phyloP scores from a whole-genome alignment of 2,329 filamentous ascomycete genomes.

The Diaporthe sp. region DNA sequence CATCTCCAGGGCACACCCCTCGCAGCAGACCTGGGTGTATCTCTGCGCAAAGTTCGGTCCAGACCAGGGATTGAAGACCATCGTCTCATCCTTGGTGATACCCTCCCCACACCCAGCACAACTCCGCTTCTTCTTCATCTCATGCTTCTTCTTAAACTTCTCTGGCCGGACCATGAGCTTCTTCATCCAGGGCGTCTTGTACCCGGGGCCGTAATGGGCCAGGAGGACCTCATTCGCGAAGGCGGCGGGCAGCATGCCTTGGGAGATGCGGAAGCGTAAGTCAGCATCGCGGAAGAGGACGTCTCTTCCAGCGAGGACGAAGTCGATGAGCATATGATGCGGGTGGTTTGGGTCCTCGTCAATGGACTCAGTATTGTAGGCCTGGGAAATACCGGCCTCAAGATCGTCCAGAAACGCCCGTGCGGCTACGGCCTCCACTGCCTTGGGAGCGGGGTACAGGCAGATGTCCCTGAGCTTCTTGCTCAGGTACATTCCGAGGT shows the following conservation, averaged over 20 bases:
- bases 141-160: accelerated
- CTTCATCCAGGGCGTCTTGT: constrained; percentile 28
- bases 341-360: background rate
- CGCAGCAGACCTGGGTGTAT: constrained; percentile 20
- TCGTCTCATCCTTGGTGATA: background rate
- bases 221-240: background rate
- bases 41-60: background rate
- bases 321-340: constrained; percentile 31
- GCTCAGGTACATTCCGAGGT: constrained; percentile 7
- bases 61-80: constrained; percentile 11
- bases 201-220: background rate
- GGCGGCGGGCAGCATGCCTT: background rate
- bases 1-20: background rate
- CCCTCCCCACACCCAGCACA: constrained; percentile 1
- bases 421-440: accelerated
- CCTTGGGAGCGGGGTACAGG: background rate
- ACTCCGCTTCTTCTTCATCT: background rate
- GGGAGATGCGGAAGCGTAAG: background rate
- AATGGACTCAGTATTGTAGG: background rate
- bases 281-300: background rate
- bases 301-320: constrained; percentile 12
- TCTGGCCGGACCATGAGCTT: background rate
- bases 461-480: constrained; percentile 10
- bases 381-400: background rate
- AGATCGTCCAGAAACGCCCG: background rate